Evolutionary conservation across 108 stramenopile species (phyloP).

Genomic region (Seminavis robusta): DNA sequence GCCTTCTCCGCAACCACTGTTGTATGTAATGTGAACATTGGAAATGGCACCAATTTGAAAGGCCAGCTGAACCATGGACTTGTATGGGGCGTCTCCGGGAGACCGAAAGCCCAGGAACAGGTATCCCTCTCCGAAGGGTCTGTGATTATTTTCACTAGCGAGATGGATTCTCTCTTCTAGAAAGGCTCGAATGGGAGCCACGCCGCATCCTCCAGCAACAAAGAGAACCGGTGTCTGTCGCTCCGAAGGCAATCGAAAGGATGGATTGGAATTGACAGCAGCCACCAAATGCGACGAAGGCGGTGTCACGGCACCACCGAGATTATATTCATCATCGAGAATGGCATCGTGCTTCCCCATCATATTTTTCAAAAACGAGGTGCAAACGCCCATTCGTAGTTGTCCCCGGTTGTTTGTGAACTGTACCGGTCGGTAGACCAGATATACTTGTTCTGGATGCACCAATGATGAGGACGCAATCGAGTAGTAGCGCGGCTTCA

Average conservation of each 20-base stretch:
- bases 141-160: conserved; percentile 5
- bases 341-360: conserved; percentile 3
- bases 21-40: conserved; percentile 33
- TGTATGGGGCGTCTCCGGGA: conserved; percentile 56
- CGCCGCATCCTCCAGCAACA: conserved; percentile 71
- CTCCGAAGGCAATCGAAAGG: conserved; percentile 63
- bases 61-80: conserved; percentile 33
- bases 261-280: conserved; percentile 40
- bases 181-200: conserved; percentile 68
- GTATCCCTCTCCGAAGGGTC: conserved; percentile 31
- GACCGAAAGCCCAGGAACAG: conserved; percentile 61
- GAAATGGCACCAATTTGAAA: conserved; percentile 36
- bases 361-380: conserved; percentile 20
- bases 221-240: conserved; percentile 44
- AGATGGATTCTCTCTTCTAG: conserved; percentile 53
- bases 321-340: conserved; percentile 4
- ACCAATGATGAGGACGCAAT: conserved; percentile 50
- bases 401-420: conserved; percentile 45
- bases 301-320: too few species aligned
- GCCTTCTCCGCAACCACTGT: conserved; percentile 11
- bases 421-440: conserved; percentile 60
- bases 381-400: conserved; percentile 50
- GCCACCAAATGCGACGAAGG: too few species aligned
- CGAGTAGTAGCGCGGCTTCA: conserved; percentile 69
- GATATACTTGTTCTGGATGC: conserved; percentile 26